Evolutionary conservation across 805 yeast species (phyloP).

Genomic region (Henningerozyma blattae): DNA sequence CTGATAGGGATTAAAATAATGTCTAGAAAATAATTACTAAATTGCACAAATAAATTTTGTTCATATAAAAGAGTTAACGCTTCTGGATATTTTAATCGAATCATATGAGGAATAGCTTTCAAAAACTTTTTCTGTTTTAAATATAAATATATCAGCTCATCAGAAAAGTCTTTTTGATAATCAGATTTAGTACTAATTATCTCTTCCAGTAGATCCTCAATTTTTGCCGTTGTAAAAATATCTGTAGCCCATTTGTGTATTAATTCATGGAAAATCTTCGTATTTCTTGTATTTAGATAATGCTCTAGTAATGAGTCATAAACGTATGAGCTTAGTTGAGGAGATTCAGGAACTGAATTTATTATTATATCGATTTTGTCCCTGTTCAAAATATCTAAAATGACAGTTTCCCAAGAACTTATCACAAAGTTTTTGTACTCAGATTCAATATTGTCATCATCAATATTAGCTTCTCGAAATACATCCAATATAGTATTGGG

Average conservation of each 20-base stretch:
- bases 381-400: conserved; percentile 37
- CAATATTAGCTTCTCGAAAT: not conserved
- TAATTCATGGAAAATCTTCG: conserved; percentile 28
- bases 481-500: not conserved
- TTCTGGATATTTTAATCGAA: conserved; percentile 40
- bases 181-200: conserved; percentile 25
- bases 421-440: conserved; percentile 15
- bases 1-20: conserved; percentile 33
- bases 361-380: conserved; percentile 37
- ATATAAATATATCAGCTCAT: conserved; percentile 40
- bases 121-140: conserved; percentile 44
- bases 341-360: conserved; percentile 40
- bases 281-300: conserved; percentile 29
- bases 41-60: conserved; percentile 48
- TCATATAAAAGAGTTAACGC: conserved; percentile 47
- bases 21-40: conserved; percentile 37
- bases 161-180: conserved; percentile 16
- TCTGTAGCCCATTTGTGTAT: conserved; percentile 46
- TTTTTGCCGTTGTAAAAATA: conserved; percentile 34
- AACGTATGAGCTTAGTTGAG: conserved; percentile 25
- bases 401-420: conserved; percentile 57
- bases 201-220: conserved; percentile 38
- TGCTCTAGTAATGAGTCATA: conserved; percentile 39
- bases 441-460: conserved; percentile 4
- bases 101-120: conserved; percentile 53